phyloP scores from a whole-genome alignment of 306 rosid species.

The Phaseolus lunatus region DNA sequence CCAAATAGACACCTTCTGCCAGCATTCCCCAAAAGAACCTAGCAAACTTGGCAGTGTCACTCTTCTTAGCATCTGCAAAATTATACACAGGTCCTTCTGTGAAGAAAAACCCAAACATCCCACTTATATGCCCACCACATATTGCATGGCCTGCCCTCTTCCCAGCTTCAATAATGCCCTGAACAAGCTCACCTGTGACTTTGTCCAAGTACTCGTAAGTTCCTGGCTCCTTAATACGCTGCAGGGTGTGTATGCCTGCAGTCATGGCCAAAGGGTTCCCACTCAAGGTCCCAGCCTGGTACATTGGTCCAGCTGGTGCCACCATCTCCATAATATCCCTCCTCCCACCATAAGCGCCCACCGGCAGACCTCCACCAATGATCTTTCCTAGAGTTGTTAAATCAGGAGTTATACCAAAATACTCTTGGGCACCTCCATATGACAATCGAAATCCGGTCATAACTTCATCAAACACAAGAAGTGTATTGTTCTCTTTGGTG shows the following conservation, averaged over 20 bases:
- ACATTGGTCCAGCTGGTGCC: constrained; percentile 98
- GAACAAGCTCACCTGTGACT: constrained; percentile 76
- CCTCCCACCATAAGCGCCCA: constrained; percentile 97
- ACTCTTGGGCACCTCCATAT: constrained; percentile 95
- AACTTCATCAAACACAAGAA: constrained; percentile 91
- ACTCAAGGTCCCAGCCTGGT: constrained; percentile 94
- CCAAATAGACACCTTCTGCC: constrained; percentile 93
- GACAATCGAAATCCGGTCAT: constrained; percentile 97
- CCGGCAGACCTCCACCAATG: constrained; percentile 96
- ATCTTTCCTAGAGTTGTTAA: constrained; percentile 87
- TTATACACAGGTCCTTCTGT: constrained; percentile 91
- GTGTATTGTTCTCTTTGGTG: constrained; percentile 71
- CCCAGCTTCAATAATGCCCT: constrained; percentile 81
- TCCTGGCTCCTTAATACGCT: constrained; percentile 82
- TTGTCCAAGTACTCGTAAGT: constrained; percentile 77
- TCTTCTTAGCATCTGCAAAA: constrained; percentile 81
- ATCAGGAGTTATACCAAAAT: constrained; percentile 87
- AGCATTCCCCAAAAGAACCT: constrained; percentile 88
- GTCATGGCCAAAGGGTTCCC: constrained; percentile 99
- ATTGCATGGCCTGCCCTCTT: constrained; percentile 90
- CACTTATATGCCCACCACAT: constrained; percentile 86
- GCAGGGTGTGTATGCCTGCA: constrained; percentile 89
- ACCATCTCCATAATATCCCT: constrained; percentile 94
- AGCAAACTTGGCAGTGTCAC: constrained; percentile 79
- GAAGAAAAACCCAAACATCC: constrained; percentile 97